Evolutionary conservation across 1,139 yeast genomes (phyloP).

Genomic region (Pichia sp.): DNA sequence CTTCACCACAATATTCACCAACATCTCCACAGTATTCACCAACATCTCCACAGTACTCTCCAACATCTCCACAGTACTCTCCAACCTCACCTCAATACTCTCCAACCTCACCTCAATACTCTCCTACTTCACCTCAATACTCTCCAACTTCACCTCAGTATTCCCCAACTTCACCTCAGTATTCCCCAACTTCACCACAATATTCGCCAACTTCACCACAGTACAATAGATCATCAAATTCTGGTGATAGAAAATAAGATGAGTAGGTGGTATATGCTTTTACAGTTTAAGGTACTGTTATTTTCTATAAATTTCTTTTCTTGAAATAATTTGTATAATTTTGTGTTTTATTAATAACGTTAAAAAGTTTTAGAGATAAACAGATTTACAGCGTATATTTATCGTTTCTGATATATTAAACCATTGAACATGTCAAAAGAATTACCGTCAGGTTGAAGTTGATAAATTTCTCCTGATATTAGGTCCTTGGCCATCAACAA

Average conservation of each 20-base stretch:
- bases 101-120: conserved; percentile 64
- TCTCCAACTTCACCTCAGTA: conserved; percentile 59
- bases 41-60: conserved; percentile 62
- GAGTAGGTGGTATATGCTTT: not conserved
- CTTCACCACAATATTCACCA: conserved; percentile 59
- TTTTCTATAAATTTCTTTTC: conserved; percentile 12
- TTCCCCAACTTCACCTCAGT: conserved; percentile 47
- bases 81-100: conserved; percentile 67
- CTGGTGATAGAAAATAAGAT: conserved; percentile 10
- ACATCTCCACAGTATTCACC: conserved; percentile 51
- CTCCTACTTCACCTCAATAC: conserved; percentile 56
- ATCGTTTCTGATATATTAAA: conserved; percentile 59
- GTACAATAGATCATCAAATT: conserved; percentile 53
- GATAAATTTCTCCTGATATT: conserved; percentile 49
- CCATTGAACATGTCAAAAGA: conserved; percentile 95
- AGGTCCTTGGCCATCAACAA: conserved; percentile 69
- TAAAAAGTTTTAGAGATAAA: conserved; percentile 7
- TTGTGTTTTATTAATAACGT: conserved; percentile 13
- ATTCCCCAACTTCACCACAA: conserved; percentile 64
- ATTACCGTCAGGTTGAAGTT: conserved; percentile 94
- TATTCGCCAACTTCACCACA: conserved; percentile 59
- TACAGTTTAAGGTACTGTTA: not conserved
- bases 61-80: conserved; percentile 63
- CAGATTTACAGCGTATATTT: conserved; percentile 25
- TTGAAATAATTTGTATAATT: conserved; percentile 13